phyloP scores from a whole-genome alignment of 73 alveolate species.

The Blepharisma stoltei region DNA sequence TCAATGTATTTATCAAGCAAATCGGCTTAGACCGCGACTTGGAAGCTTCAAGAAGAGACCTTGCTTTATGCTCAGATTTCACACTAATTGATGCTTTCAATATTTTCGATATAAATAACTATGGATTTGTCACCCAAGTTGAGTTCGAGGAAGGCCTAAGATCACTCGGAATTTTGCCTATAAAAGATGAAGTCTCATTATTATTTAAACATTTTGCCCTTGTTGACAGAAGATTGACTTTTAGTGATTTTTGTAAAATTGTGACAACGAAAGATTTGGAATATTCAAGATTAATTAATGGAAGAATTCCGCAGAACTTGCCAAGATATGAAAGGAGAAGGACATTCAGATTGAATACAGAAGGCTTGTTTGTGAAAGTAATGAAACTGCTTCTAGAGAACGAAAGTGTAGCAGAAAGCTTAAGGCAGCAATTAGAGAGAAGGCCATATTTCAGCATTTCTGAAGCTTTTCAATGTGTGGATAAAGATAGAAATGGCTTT shows the following conservation, averaged over 20 bases:
- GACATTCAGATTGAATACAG: conserved; percentile 25
- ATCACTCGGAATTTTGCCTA: conserved; percentile 35
- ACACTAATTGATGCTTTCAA: conserved; percentile 52
- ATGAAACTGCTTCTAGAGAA: conserved; percentile 29
- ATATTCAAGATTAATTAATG: conserved; percentile 26
- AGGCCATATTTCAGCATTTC: conserved; percentile 37
- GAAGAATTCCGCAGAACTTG: conserved; percentile 29
- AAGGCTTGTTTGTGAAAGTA: conserved; percentile 30
- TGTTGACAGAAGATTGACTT: conserved; percentile 37
- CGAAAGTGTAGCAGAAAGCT: conserved; percentile 35
- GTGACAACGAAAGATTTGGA: conserved; percentile 41
- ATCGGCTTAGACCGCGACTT: conserved; percentile 50
- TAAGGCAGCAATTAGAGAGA: conserved; percentile 31
- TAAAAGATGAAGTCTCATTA: conserved; percentile 45
- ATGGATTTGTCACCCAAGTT: conserved; percentile 35
- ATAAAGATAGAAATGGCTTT: conserved; percentile 43
- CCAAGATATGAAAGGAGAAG: conserved; percentile 38
- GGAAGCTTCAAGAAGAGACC: conserved; percentile 39
- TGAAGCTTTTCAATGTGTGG: conserved; percentile 47
- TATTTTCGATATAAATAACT: conserved; percentile 38
- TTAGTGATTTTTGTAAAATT: conserved; percentile 46
- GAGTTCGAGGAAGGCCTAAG: conserved; percentile 43
- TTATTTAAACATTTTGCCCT: conserved; percentile 48
- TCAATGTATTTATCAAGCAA: conserved; percentile 34
- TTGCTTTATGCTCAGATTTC: conserved; percentile 48